A percentile compares a stretch with the other conserved stretches of the same genome.
Evolutionary conservation across 306 rosid genomes (phyloP).

Genomic region (Hippophae gyantsensis): DNA sequence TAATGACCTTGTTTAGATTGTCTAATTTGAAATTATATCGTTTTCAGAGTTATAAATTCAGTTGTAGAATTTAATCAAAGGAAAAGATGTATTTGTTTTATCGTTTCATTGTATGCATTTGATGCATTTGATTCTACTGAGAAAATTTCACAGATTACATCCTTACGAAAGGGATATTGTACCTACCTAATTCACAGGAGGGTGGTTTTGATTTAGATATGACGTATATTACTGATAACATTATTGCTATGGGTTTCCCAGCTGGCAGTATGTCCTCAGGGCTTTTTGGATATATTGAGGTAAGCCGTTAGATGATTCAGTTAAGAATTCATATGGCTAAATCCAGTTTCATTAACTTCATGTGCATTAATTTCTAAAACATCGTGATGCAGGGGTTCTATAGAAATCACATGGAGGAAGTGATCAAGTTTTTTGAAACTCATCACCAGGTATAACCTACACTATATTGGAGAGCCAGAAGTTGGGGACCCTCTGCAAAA

Average conservation of each 20-base stretch:
- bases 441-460: conserved; percentile 61
- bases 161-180: neutral
- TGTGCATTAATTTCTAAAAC: conserved; percentile 19
- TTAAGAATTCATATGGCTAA: no score
- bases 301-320: conserved; percentile 15
- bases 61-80: no score
- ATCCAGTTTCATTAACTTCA: neutral
- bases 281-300: conserved; percentile 83
- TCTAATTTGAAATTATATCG: neutral
- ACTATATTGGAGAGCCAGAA: neutral
- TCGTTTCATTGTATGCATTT: neutral
- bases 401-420: conserved; percentile 97
- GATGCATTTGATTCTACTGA: neutral
- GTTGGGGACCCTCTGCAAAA: conserved; percentile 6
- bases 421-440: conserved; percentile 69
- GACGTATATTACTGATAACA: conserved; percentile 83
- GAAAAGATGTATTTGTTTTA: neutral
- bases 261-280: conserved; percentile 92
- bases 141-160: neutral
- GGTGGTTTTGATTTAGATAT: conserved; percentile 86
- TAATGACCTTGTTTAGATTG: neutral
- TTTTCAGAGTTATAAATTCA: no score
- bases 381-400: conserved; percentile 71
- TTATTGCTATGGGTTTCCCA: conserved; percentile 93
- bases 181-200: conserved; percentile 41